A percentile compares a stretch with the other conserved stretches of the same genome.
phyloP scores from a whole-genome alignment of 106 monocot species.

The Platanthera zijinensis region DNA sequence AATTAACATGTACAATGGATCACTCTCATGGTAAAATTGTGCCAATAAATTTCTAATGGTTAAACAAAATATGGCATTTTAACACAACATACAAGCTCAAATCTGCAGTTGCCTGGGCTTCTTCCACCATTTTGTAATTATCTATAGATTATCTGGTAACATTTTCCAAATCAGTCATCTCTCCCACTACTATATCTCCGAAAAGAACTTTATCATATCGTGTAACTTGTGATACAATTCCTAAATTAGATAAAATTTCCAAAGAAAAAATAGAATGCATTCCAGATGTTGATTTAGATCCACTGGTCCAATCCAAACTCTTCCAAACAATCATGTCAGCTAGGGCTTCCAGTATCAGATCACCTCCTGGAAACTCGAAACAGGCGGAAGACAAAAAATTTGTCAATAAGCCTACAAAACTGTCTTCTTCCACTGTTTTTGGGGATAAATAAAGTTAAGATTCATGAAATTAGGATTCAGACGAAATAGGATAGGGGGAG shows the following conservation, averaged over 20 bases:
- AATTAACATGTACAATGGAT: neutral
- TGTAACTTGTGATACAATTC: slow-evolving; percentile 27
- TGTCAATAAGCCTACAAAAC: too few relatives aligned
- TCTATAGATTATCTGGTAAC: slow-evolving; percentile 51
- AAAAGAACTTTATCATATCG: slow-evolving; percentile 57
- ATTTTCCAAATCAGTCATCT: slow-evolving; percentile 57
- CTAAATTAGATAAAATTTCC: slow-evolving; percentile 64
- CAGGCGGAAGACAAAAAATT: too few relatives aligned
- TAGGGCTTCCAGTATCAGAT: slow-evolving; percentile 76
- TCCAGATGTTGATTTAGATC: slow-evolving; percentile 22
- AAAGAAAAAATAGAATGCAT: slow-evolving; percentile 65
- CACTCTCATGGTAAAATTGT: neutral
- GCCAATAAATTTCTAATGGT: neutral
- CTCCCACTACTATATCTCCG: slow-evolving; percentile 85
- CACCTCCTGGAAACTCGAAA: slow-evolving; percentile 77
- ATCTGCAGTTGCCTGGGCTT: slow-evolving; percentile 48
- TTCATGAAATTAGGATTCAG: too few relatives aligned
- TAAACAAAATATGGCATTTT: neutral
- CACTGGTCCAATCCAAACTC: slow-evolving; percentile 23
- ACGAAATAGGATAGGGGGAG: too few relatives aligned
- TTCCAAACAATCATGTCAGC: slow-evolving; percentile 44
- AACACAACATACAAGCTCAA: neutral
- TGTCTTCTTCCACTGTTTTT: too few relatives aligned
- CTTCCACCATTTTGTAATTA: slow-evolving; percentile 72
- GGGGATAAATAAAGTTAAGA: too few relatives aligned